Percentiles rank a stretch among this genome's conserved stretches.
phyloP scores from a whole-genome alignment of 75 land plant genomes.

The Selaginella tamariscina region DNA sequence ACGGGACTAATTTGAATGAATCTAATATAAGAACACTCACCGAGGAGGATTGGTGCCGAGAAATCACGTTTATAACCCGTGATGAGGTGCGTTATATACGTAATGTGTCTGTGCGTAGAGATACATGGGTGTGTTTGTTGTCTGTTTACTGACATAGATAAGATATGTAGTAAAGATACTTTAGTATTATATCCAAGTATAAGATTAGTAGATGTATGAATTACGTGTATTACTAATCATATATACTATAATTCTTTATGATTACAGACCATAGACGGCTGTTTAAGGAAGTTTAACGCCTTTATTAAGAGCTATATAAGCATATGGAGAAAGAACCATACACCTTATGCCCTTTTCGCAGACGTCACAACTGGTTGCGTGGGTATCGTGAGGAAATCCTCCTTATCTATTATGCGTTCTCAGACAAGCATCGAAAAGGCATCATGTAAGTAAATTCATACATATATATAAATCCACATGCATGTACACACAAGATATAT shows the following conservation, averaged over 20 bases:
- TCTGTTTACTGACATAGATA: background rate
- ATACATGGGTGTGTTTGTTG: background rate
- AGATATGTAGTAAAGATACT: slow-evolving; percentile 1
- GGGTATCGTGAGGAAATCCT: slow-evolving; percentile 57
- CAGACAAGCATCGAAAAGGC: slow-evolving; percentile 51
- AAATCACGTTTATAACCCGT: slow-evolving; percentile 42
- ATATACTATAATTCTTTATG: too few relatives aligned
- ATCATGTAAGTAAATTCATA: slow-evolving; percentile 8
- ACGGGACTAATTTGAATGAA: slow-evolving; percentile 41
- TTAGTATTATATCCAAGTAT: too few relatives aligned
- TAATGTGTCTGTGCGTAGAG: background rate
- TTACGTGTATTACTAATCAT: too few relatives aligned
- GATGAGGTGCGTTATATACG: slow-evolving; percentile 19
- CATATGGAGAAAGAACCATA: slow-evolving; percentile 51
- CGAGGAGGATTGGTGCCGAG: slow-evolving; percentile 48
- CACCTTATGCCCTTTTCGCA: slow-evolving; percentile 43
- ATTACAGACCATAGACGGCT: too few relatives aligned
- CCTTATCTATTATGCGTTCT: slow-evolving; percentile 54
- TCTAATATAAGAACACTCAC: slow-evolving; percentile 46
- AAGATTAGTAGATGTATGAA: slow-evolving; percentile 38
- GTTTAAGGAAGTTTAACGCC: slow-evolving; percentile 44
- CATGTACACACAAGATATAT: background rate
- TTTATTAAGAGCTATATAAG: slow-evolving; percentile 49
- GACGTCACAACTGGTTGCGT: slow-evolving; percentile 43
- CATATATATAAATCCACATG: background rate